A percentile compares a stretch with the other conserved stretches of the same genome.
Conservation (phyloP, 2,329 filamentous ascomycete genomes). For the Neonectria faginata region DNA sequence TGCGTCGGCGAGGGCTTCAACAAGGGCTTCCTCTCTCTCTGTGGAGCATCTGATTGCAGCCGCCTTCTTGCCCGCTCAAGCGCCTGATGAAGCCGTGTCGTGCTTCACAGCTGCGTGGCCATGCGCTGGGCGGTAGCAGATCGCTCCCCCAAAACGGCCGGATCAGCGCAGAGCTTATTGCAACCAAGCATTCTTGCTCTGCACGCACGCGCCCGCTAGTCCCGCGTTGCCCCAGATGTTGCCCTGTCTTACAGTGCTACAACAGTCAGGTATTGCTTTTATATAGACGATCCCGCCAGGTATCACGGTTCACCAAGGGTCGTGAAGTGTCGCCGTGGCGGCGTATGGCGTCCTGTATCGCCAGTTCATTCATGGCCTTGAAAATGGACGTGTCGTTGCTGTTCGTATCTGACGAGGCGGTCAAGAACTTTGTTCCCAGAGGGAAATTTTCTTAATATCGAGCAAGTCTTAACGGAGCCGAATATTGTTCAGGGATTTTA, state of each 20-base stretch:
- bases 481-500: slow-evolving; percentile 6
- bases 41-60: slow-evolving; percentile 2
- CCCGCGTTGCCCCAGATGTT: slow-evolving; percentile 14
- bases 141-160: slow-evolving; percentile 16
- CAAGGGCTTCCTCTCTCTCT: slow-evolving; percentile 1
- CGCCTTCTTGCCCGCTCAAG: slow-evolving; percentile 7
- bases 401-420: slow-evolving; percentile 11
- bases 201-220: slow-evolving; percentile 13
- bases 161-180: slow-evolving; percentile 31
- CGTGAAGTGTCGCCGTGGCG: slow-evolving; percentile 12
- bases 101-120: slow-evolving; percentile 25
- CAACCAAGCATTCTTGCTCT: slow-evolving; percentile 24
- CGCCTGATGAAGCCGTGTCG: slow-evolving; percentile 11
- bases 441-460: slow-evolving; percentile 7
- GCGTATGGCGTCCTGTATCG: slow-evolving; percentile 18
- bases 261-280: neutral
- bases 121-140: slow-evolving; percentile 23
- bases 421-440: neutral
- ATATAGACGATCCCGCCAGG: slow-evolving; percentile 6
- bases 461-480: neutral
- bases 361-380: slow-evolving; percentile 13
- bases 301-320: neutral
- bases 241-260: slow-evolving; percentile 8
- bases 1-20: neutral
- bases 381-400: neutral